Evolutionary conservation across 2,329 filamentous ascomycete species (phyloP), one percentile per base, ranked within the genome.

Genomic region (Drechslerella dactyloides): DNA sequence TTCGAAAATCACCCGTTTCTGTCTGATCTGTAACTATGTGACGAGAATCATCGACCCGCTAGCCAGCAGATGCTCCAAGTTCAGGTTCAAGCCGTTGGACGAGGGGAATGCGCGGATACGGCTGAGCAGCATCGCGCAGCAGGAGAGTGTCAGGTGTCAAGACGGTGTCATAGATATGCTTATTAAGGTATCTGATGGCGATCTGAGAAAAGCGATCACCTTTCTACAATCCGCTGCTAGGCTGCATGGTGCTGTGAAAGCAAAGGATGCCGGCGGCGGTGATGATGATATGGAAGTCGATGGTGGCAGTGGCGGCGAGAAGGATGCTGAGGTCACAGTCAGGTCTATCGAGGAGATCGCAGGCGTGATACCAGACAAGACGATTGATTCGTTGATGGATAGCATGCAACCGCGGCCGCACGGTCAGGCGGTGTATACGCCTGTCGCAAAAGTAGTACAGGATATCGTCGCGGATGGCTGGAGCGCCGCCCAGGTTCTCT

Each of bases 21-120:
- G 94, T 78, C 84, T 99, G 46, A 93, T 97, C 68, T 99, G 96
- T 82, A 99, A 99, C 81, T 99, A 99, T 77, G 94, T 99, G 51
- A 97, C 94, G 2, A 85, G 94, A 69, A 99, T 99, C 78, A 99
- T 99, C 77, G 94, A 99, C 78, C 96, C 94, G 5, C 82, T 99
- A 21, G 94, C 94, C 0, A 92, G 88, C 79, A 86, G 94, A 76
- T 99, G 94, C 82, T 92, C 88, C 80, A 99, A 99, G 81, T 99
- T 99, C 79, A 85, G 94, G 33, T 99, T 99, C 85, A 99, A 99
- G 86, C 91, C 90, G 74, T 82, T 99, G 74, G 93, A 97, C 79
- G 89, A 93, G 77, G 86, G 86, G 6, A 96, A 96, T 78, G 91
- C 94, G 6, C 88, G 87, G 76, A 86, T 84, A 77, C 84, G 96